Evolutionary conservation across 495 filamentous ascomycete species (phyloP).

Genomic region (Penicillium samsonianum): DNA sequence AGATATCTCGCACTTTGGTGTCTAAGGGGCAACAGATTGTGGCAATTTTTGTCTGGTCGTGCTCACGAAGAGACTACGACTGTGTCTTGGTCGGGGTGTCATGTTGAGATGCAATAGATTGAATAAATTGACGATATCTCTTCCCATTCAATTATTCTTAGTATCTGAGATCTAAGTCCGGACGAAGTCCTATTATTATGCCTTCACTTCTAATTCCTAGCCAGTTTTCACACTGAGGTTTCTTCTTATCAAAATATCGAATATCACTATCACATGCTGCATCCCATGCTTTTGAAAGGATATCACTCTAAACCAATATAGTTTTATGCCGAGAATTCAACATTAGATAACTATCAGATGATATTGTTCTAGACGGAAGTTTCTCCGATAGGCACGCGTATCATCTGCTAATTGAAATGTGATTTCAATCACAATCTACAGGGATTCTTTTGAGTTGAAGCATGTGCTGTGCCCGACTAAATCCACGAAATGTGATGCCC

Average conservation of each 20-base stretch:
- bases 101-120: conserved; percentile 54
- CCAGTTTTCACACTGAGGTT: no score
- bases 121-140: conserved; percentile 33
- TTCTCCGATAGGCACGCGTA: conserved; percentile 55
- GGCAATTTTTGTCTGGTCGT: no score
- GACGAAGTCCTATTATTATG: neutral
- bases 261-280: neutral
- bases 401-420: conserved; percentile 46
- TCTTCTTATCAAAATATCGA: neutral
- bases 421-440: neutral
- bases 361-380: neutral
- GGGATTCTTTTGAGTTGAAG: conserved; percentile 41
- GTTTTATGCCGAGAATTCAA: neutral
- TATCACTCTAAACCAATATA: neutral
- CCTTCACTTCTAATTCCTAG: neutral
- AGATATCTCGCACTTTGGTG: no score
- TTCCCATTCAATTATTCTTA: no score
- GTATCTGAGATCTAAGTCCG: neutral
- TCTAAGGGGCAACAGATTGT: no score
- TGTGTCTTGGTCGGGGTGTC: conserved; percentile 43
- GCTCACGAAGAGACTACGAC: no score
- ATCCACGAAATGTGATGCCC: conserved; percentile 17
- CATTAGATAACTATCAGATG: neutral
- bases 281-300: neutral
- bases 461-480: conserved; percentile 61